Evolutionary conservation across 2,329 filamentous ascomycete genomes (phyloP), one percentile per base, ranked within the genome.

Genomic region (Aspergillus phoenicis): DNA sequence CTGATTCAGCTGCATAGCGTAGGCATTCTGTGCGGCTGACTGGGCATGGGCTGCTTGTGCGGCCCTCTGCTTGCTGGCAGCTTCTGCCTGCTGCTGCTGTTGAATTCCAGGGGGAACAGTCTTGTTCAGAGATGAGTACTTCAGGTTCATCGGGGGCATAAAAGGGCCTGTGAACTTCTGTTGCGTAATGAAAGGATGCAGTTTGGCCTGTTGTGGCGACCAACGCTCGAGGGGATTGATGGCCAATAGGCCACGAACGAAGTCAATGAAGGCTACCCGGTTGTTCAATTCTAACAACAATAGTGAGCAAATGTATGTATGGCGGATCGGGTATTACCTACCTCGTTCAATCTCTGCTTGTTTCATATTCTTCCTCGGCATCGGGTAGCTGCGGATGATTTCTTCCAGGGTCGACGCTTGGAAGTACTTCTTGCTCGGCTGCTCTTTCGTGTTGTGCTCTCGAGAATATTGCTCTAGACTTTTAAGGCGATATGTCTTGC

Each of bases 321-420:
- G 3, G 8, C 49, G 4, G 22, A 45, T 47, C 33, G 33, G 4
- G 36, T 13, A 13, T 28, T 22, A 24, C 20, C 10, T n/a, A 97
- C 95, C 95, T 90, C 95, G 83, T 71, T 99, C 95, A 66, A 99
- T 89, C 79, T 99, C 95, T 68, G 88, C 91, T 76, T 90, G 93
- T 81, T 99, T 99, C 95, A 99, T 99, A 73, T 97, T 97, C 81
- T 99, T 99, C 71, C 95, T 86, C 52, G 95, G 95, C 94, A 99
- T 97, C 5, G 95, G 91, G 74, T 99, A 99, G 59, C 91, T 93
- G 75, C 96, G 92, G 80, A 99, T 98, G 66, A 99, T 99, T 67
- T 99, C 95, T 4, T 94, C 94, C 57, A 99, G 81, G 1, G 93
- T 96, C 43, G 88, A 97, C 38, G 93, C 93, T 70, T 94, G 91